A percentile compares a stretch with the other conserved stretches of the same genome.
These are phyloP conservation scores for Penicillium egyptiacum DNA, from an alignment of 495 filamentous ascomycete species.

Conservation along the genomic window DNA sequence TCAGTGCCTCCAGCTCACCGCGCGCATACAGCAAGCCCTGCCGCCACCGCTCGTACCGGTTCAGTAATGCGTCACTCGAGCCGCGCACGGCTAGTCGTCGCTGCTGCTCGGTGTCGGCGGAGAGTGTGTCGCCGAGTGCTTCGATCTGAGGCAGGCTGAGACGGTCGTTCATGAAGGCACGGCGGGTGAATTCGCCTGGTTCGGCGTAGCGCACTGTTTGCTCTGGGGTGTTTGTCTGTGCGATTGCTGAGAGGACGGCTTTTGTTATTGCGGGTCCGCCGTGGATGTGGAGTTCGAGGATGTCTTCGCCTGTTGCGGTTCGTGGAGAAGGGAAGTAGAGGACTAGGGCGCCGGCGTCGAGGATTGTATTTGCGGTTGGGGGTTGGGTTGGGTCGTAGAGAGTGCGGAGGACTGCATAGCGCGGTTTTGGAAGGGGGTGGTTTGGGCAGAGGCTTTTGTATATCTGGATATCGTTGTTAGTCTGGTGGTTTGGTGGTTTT, in stretches of 20 bases:
- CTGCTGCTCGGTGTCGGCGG: slow-evolving; percentile 92
- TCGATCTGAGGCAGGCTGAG: slow-evolving; percentile 93
- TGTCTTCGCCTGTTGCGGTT: slow-evolving; percentile 88
- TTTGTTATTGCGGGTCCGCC: slow-evolving; percentile 87
- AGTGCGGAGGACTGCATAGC: slow-evolving; percentile 73
- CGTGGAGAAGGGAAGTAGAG: slow-evolving; percentile 84
- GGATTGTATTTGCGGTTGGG: slow-evolving; percentile 46
- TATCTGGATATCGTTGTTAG: slow-evolving; percentile 51
- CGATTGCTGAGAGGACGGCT: slow-evolving; percentile 77
- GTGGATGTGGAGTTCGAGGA: slow-evolving; percentile 91
- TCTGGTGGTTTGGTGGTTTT: slow-evolving; percentile 12
- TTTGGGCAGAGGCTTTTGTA: slow-evolving; percentile 74
- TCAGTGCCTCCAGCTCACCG: slow-evolving; percentile 90
- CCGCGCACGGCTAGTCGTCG: slow-evolving; percentile 81
- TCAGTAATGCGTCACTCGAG: slow-evolving; percentile 64
- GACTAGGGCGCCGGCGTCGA: slow-evolving; percentile 80
- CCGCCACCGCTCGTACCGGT: slow-evolving; percentile 84
- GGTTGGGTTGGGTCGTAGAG: slow-evolving; percentile 63
- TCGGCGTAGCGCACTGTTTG: slow-evolving; percentile 80
- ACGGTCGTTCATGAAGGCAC: slow-evolving; percentile 84
- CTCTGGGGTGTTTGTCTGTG: slow-evolving; percentile 34
- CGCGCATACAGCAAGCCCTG: slow-evolving; percentile 73
- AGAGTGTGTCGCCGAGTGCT: slow-evolving; percentile 78
- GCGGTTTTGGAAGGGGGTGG: slow-evolving; percentile 62
- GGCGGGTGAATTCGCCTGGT: slow-evolving; percentile 91